These are phyloP conservation scores for Tricladium varicosporioides DNA, from an alignment of 2,329 filamentous ascomycete species.

Conservation along the genomic window DNA sequence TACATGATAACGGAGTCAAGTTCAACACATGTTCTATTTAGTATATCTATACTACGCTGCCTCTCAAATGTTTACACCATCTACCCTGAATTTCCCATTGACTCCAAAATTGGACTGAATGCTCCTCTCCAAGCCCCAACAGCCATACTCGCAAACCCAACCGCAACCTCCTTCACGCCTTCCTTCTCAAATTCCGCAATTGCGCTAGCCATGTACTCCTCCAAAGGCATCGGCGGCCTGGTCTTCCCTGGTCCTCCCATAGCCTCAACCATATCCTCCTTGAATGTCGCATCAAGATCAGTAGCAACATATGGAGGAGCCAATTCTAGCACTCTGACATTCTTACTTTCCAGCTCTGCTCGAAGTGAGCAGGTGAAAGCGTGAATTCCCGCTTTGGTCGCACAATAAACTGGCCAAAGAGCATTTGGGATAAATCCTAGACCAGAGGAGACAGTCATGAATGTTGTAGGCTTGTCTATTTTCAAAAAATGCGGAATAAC, in stretches of 20 bases:
- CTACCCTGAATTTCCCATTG: too few relatives aligned
- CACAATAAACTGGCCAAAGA: conserved; percentile 34
- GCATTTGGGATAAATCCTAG: conserved; percentile 31
- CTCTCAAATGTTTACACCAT: too few relatives aligned
- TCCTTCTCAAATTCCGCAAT: conserved; percentile 29
- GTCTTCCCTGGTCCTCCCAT: conserved; percentile 27
- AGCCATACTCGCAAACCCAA: conserved; percentile 29
- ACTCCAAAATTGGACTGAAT: conserved; percentile 17
- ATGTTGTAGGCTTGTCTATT: conserved; percentile 22
- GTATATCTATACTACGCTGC: too few relatives aligned
- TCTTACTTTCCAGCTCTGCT: conserved; percentile 28
- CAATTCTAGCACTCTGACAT: conserved; percentile 37
- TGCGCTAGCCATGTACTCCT: conserved; percentile 34
- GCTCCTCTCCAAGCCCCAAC: conserved; percentile 20
- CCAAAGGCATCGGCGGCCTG: conserved; percentile 32
- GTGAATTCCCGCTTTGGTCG: conserved; percentile 36
- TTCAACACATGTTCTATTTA: too few relatives aligned
- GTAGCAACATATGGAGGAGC: conserved; percentile 39
- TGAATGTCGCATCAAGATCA: conserved; percentile 31
- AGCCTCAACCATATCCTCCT: conserved; percentile 19
- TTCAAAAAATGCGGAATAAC: conserved; percentile 30
- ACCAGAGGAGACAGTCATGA: conserved; percentile 34
- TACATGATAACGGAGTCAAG: too few relatives aligned
- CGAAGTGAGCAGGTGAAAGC: conserved; percentile 31
- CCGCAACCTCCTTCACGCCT: conserved; percentile 32